Evolutionary conservation across 495 filamentous ascomycete species (phyloP).

Genomic region (Mytilinidion resinicola): DNA sequence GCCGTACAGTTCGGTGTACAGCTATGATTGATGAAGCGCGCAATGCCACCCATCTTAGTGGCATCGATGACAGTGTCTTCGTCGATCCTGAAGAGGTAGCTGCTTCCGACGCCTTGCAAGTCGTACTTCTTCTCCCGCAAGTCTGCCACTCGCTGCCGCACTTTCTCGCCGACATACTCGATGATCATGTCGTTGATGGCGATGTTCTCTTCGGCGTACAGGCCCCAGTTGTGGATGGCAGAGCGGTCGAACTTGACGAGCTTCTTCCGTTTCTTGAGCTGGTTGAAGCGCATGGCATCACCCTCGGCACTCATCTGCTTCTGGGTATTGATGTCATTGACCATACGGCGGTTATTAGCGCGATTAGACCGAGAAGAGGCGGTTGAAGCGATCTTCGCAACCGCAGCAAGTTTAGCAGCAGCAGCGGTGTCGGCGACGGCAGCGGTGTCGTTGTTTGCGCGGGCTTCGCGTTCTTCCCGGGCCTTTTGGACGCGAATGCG

Average conservation of each 20-base stretch:
- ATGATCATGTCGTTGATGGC: slow-evolving; percentile 99
- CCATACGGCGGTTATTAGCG: slow-evolving; percentile 87
- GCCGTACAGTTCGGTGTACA: slow-evolving; percentile 98
- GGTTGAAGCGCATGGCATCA: slow-evolving; percentile 93
- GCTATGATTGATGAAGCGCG: slow-evolving; percentile 97
- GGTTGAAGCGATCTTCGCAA: slow-evolving; percentile 71
- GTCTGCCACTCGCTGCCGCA: slow-evolving; percentile 92
- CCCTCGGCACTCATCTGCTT: slow-evolving; percentile 77
- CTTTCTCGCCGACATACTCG: slow-evolving; percentile 97
- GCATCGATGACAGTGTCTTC: slow-evolving; percentile 97
- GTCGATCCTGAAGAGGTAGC: slow-evolving; percentile 96
- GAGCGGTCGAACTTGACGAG: slow-evolving; percentile 96
- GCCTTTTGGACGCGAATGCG: slow-evolving; percentile 90
- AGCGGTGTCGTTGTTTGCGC: slow-evolving; percentile 61
- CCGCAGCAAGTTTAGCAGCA: slow-evolving; percentile 61
- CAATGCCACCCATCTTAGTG: slow-evolving; percentile 96
- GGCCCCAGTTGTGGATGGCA: slow-evolving; percentile 97
- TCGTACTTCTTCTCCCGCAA: slow-evolving; percentile 86
- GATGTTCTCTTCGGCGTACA: slow-evolving; percentile 97
- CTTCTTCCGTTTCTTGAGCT: slow-evolving; percentile 99
- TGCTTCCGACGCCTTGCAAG: slow-evolving; percentile 93
- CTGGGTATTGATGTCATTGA: slow-evolving; percentile 90
- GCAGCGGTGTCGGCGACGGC: slow-evolving; percentile 48
- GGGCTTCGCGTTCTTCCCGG: slow-evolving; percentile 78
- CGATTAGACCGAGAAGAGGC: slow-evolving; percentile 79